Evolutionary conservation across 2,329 filamentous ascomycete genomes (phyloP), one percentile per base, ranked within the genome.

Genomic region (Hymenoscyphus occultus): DNA sequence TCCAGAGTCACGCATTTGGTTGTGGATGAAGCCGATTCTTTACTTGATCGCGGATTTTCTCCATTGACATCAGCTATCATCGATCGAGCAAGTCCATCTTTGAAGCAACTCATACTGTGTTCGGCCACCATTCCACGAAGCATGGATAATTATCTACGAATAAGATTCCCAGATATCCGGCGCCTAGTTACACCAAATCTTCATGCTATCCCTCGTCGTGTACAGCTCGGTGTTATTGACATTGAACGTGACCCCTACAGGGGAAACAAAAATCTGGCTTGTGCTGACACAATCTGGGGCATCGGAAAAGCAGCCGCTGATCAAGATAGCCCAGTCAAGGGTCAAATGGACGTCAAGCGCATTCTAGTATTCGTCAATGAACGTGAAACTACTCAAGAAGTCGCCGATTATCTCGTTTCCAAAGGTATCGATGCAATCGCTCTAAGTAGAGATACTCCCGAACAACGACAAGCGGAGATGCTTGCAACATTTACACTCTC

Each of bases 321-420:
- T 32, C 82, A 89, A 68, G 86, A 89, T 63, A 84, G 84, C 4
- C 75, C 79, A 32, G 78, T 80, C 35, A 83, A 84, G 62, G 84
- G 81, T 51, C 80, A 83, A 59, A 79, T 88, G 4, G 87, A 90
- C 65, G 83, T 91, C 31, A 95, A 95, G 76, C 90, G 92, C 68
- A 90, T 99, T 72, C 86, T 98, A 64, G 93, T 98, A 2, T 98
- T 98, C 73, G 94, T 98, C 76, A 98, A 98, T 77, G 93, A 98
- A 81, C 90, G 95, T 42, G 93, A 97, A 74, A 92, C 91, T 74
- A 92, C 94, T 0, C 85, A 90, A 64, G 87, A 93, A 73, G 83
- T 99, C 0, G 89, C 93, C 13, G 80, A 88, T 1, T 99, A 91
- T 76, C 86, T 99, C 0, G 80, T 82, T 13, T 85, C 85, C 60